Percentiles rank a stretch among this genome's conserved stretches.
These are phyloP conservation scores for Diaporthe australafricana DNA, from an alignment of 2,329 filamentous ascomycete species.

Conservation along the genomic window DNA sequence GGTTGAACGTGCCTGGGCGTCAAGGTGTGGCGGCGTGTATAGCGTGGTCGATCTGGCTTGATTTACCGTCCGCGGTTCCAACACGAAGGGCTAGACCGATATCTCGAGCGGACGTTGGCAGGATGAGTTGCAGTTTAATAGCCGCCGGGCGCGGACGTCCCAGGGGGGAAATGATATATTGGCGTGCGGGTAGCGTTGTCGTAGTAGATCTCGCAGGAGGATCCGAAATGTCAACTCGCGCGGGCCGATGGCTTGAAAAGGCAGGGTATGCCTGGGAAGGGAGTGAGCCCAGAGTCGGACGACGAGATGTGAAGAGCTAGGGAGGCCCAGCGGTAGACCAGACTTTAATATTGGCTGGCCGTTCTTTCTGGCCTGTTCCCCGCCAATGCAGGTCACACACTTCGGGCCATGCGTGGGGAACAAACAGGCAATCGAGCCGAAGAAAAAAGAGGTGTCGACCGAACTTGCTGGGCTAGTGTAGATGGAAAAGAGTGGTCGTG, in stretches of 20 bases:
- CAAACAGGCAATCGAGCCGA: constrained; percentile 13
- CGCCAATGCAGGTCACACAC: constrained; percentile 52
- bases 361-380: constrained; percentile 51
- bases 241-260: constrained; percentile 30
- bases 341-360: constrained; percentile 66
- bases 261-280: constrained; percentile 19
- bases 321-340: constrained; percentile 57
- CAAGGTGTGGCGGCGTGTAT: constrained; percentile 21
- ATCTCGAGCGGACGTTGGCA: background rate
- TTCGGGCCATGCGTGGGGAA: constrained; percentile 31
- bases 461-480: background rate
- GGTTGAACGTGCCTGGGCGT: background rate
- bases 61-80: constrained; percentile 14
- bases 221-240: constrained; percentile 37
- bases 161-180: constrained; percentile 8
- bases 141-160: constrained; percentile 18
- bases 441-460: background rate
- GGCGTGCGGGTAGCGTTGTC: constrained; percentile 29
- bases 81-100: constrained; percentile 21
- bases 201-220: constrained; percentile 11
- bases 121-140: constrained; percentile 8
- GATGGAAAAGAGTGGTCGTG: constrained; percentile 8
- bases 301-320: constrained; percentile 42
- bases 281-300: constrained; percentile 24
- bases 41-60: constrained; percentile 7